Evolutionary conservation across 257 asterid species (phyloP), one percentile per base, ranked within the genome.

Genomic region (Solanum clarkiae): DNA sequence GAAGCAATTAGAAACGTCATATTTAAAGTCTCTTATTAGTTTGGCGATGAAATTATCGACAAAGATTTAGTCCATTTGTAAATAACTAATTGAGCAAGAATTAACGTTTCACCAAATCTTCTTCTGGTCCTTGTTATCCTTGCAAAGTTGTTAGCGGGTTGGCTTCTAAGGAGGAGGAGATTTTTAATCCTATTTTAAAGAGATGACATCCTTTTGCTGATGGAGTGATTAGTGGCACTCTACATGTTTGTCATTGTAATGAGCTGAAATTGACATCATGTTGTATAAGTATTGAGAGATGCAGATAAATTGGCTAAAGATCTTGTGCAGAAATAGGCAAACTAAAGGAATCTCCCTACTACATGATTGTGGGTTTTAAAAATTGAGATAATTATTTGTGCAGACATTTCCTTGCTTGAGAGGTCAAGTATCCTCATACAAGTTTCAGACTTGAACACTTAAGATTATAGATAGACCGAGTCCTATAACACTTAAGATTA

Each of bases 151-250:
- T 95, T 5, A 97, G 97, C 17, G 96, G 91, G 87, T 94, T 93
- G 70, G 98, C 98, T 80, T 83, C 82, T 79, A 92, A 95, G 77
- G 98, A 97, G 91, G 92, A 93, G 88, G 90, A 86, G 85, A 87
- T 84, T 29, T 97, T 97, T 85, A 97, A 98, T 86, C 98, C 98
- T 74, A 92, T 93, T 89, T 88, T 97, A 86, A 97, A 95, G 92
- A 88, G 80, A 82, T 95, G 99, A 98, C 98, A 97, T 91, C 98
- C 99, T 44, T 91, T 97, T 86, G 96, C 97, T 51, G 99, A 97
- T 51, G 99, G 99, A 79, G 97, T 94, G 85, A 98, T 96, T 83
- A 98, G 94, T 87, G 99, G 98, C 86, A 96, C 99, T 74, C 92
- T 95, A 81, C 98, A 97, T 55, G 89, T 92, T 74, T 97, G 98